Evolutionary conservation across 2,329 filamentous ascomycete species (phyloP).

Genomic region (Paecilomyces formosus): DNA sequence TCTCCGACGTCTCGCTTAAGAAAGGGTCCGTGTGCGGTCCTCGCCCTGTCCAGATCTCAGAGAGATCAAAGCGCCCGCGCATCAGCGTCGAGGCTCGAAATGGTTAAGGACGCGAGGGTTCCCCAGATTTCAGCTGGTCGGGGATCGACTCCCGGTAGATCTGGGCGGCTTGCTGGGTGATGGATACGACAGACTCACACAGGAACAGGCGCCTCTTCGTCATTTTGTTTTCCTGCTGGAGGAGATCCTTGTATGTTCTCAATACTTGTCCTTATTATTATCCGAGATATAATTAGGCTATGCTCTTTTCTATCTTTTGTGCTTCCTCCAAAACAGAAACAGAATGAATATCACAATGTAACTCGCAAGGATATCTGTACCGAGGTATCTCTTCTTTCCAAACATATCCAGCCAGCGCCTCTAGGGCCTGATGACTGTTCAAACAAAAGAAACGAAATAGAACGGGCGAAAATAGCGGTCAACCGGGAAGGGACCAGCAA

Average conservation of each 20-base stretch:
- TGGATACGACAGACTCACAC: too few relatives aligned
- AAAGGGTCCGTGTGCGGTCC: neutral
- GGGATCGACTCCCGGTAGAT: neutral
- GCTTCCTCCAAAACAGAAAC: neutral
- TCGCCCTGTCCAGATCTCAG: neutral
- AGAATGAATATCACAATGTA: neutral
- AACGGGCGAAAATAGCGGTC: neutral
- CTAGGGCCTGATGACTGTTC: neutral
- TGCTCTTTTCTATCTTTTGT: neutral
- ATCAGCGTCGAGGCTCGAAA: neutral
- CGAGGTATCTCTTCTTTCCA: neutral
- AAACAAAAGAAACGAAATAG: neutral
- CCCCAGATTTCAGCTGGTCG: neutral
- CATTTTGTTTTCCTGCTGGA: neutral
- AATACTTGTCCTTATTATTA: neutral
- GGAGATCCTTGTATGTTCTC: neutral
- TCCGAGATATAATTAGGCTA: neutral
- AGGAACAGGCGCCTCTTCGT: too few relatives aligned
- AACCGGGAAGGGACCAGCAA: neutral
- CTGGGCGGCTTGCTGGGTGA: neutral
- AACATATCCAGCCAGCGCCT: neutral
- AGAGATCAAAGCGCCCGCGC: neutral
- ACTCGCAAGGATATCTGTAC: neutral
- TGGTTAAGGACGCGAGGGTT: neutral
- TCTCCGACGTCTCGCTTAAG: neutral